Evolutionary conservation across 2,329 filamentous ascomycete species (phyloP).

Genomic region (Albifimbria verrucaria): DNA sequence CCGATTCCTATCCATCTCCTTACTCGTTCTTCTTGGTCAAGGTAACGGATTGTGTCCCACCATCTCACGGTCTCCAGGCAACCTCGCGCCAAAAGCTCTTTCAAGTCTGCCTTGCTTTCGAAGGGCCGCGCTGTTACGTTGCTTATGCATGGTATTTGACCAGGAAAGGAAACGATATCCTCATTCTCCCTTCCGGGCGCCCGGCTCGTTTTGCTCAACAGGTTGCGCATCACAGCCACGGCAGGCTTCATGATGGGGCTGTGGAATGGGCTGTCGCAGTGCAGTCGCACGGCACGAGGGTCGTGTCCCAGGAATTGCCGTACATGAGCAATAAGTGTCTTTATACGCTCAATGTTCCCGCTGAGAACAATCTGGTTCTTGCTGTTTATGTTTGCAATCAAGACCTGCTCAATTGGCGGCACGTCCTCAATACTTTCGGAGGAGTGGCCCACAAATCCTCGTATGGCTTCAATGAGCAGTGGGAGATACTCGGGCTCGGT

Average conservation of each 20-base stretch:
- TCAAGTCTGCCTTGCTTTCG: slow-evolving; percentile 66
- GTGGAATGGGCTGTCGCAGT: slow-evolving; percentile 87
- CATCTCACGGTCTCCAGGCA: slow-evolving; percentile 90
- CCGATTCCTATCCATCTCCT: slow-evolving; percentile 88
- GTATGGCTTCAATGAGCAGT: slow-evolving; percentile 67
- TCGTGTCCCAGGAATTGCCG: slow-evolving; percentile 90
- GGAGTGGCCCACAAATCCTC: slow-evolving; percentile 72
- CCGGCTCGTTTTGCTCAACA: slow-evolving; percentile 59
- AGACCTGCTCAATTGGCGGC: slow-evolving; percentile 79
- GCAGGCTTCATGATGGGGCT: slow-evolving; percentile 89
- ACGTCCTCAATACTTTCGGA: slow-evolving; percentile 64
- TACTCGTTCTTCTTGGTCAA: slow-evolving; percentile 80
- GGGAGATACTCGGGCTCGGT: slow-evolving; percentile 77
- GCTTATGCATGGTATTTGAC: slow-evolving; percentile 72
- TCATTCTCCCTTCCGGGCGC: slow-evolving; percentile 50
- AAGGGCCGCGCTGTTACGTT: slow-evolving; percentile 85
- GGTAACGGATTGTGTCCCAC: slow-evolving; percentile 90
- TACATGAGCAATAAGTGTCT: slow-evolving; percentile 76
- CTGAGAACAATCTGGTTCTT: slow-evolving; percentile 95
- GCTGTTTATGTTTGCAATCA: slow-evolving; percentile 91
- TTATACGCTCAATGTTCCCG: slow-evolving; percentile 80
- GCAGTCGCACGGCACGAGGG: slow-evolving; percentile 79
- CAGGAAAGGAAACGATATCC: slow-evolving; percentile 73
- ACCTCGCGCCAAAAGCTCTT: slow-evolving; percentile 74
- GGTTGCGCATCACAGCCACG: slow-evolving; percentile 65